A percentile compares a stretch with the other conserved stretches of the same genome.
phyloP scores from a whole-genome alignment of 805 yeast species.

The Candida nonsorbophila region DNA sequence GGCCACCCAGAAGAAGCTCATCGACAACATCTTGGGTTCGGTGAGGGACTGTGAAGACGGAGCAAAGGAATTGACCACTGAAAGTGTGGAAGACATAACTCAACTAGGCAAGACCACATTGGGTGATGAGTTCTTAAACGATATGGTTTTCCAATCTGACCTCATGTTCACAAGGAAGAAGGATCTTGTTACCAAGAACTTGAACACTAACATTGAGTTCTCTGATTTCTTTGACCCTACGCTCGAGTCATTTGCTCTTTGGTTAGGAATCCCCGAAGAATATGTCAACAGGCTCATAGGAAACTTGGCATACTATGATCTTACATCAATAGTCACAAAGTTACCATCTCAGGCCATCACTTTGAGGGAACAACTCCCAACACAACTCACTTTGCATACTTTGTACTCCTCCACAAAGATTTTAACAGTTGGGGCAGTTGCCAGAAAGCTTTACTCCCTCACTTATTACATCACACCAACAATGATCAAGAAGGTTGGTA shows the following conservation, averaged over 20 bases:
- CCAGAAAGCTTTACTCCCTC: slow-evolving; percentile 29
- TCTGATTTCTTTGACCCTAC: slow-evolving; percentile 81
- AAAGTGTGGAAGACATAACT: slow-evolving; percentile 59
- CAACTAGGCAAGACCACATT: slow-evolving; percentile 57
- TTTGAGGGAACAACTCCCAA: slow-evolving; percentile 26
- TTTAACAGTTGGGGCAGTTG: slow-evolving; percentile 38
- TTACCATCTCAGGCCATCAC: slow-evolving; percentile 25
- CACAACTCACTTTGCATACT: slow-evolving; percentile 36
- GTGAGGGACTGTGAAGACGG: slow-evolving; percentile 61
- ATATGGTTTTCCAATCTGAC: slow-evolving; percentile 60
- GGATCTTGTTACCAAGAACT: slow-evolving; percentile 55
- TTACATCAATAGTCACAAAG: slow-evolving; percentile 21
- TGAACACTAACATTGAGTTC: slow-evolving; percentile 56
- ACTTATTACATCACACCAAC: slow-evolving; percentile 31
- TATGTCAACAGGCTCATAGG: slow-evolving; percentile 18
- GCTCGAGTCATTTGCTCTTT: slow-evolving; percentile 49
- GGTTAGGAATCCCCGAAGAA: slow-evolving; percentile 36
- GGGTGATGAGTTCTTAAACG: slow-evolving; percentile 56
- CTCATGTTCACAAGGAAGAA: slow-evolving; percentile 78
- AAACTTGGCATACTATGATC: slow-evolving; percentile 28
- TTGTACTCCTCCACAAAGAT: slow-evolving; percentile 34
- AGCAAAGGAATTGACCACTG: slow-evolving; percentile 59
- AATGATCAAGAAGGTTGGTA: slow-evolving; percentile 41
- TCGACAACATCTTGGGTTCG: slow-evolving; percentile 57
- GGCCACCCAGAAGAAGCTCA: slow-evolving; percentile 62